Conservation (phyloP, 768 basidiomycete species). For the Paxillus rubicundulus region DNA sequence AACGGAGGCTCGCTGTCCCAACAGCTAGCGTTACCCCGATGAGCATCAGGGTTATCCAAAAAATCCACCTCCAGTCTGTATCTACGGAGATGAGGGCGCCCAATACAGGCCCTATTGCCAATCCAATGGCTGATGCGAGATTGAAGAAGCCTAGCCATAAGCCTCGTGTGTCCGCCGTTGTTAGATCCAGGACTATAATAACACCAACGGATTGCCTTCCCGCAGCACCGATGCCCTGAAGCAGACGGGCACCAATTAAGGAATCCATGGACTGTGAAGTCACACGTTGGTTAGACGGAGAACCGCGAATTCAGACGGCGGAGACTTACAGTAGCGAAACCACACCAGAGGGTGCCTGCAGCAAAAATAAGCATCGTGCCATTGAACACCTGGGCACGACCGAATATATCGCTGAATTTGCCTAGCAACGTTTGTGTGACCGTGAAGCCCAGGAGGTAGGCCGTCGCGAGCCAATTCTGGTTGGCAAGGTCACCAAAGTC, state of each 20-base stretch:
- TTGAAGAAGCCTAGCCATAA: constrained; percentile 38
- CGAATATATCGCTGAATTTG: constrained; percentile 35
- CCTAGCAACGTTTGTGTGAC: constrained; percentile 36
- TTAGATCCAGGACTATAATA: constrained; percentile 35
- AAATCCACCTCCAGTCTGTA: constrained; percentile 45
- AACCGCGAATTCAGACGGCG: background rate
- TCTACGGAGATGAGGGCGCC: constrained; percentile 46
- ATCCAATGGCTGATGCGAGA: constrained; percentile 39
- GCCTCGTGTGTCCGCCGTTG: constrained; percentile 34
- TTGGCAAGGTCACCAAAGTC: constrained; percentile 29
- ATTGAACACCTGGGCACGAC: constrained; percentile 33
- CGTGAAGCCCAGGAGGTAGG: constrained; percentile 35
- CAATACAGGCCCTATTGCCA: constrained; percentile 45
- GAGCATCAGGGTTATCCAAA: constrained; percentile 41
- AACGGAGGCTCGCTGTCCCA: constrained; percentile 26
- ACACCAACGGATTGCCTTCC: constrained; percentile 37
- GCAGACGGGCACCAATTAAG: constrained; percentile 31
- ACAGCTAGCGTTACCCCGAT: constrained; percentile 29
- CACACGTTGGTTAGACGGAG: constrained; percentile 7
- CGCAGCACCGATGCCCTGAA: constrained; percentile 38
- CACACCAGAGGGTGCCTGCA: constrained; percentile 34
- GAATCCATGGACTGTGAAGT: constrained; percentile 33
- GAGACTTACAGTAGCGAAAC: constrained; percentile 27
- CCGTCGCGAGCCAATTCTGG: constrained; percentile 36
- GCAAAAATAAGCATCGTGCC: constrained; percentile 36